Percentiles rank a stretch among this genome's conserved stretches.
Conservation (phyloP, 1,139 yeast genomes). For the Suhomyces yuchorum region DNA sequence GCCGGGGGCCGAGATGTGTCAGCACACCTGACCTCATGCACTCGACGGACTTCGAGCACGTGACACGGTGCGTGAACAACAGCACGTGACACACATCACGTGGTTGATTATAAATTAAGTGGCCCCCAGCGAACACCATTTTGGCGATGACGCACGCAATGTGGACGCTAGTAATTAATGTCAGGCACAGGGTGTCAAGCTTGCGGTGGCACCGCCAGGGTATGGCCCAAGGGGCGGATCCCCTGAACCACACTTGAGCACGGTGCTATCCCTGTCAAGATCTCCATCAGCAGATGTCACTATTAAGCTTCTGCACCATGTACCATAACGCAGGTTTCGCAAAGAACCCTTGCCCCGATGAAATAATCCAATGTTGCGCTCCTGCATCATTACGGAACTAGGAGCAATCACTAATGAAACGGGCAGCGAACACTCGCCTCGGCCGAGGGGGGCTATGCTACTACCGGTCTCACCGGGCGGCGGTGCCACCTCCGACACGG, state of each 20-base stretch:
- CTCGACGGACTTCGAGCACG: too few relatives aligned
- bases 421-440: not conserved
- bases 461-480: not conserved
- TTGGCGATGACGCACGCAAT: not conserved
- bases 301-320: not conserved
- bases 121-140: not conserved
- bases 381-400: not conserved
- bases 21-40: not conserved
- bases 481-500: not conserved
- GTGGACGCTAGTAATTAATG: not conserved
- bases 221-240: too few relatives aligned
- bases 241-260: too few relatives aligned
- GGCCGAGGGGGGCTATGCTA: not conserved
- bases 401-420: not conserved
- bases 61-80: too few relatives aligned
- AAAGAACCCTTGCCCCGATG: not conserved
- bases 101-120: too few relatives aligned
- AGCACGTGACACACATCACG: not conserved
- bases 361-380: not conserved
- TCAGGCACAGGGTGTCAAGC: not conserved
- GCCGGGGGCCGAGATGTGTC: not conserved
- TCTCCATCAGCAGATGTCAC: not conserved
- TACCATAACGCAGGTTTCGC: not conserved
- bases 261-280: not conserved
- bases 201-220: not conserved